Percentiles rank a stretch among this genome's conserved stretches.
Conservation (phyloP, 306 rosid genomes). For the Myrica gale region DNA sequence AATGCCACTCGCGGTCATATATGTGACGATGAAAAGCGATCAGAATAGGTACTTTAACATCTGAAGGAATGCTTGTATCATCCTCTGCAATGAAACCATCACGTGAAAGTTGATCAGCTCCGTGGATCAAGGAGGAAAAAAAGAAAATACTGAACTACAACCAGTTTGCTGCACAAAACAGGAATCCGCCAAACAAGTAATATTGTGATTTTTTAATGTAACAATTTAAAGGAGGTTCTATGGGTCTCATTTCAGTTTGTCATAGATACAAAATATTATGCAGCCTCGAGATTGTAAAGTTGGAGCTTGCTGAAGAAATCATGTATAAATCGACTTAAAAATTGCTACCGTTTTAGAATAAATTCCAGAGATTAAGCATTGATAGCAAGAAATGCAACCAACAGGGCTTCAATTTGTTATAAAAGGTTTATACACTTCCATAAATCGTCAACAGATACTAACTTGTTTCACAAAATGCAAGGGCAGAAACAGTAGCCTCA, state of each 20-base stretch:
- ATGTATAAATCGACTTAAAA: neutral
- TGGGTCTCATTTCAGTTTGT: neutral
- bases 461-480: neutral
- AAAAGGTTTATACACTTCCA: neutral
- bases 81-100: slow-evolving; percentile 66
- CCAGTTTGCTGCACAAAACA: neutral
- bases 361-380: neutral
- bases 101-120: slow-evolving; percentile 7
- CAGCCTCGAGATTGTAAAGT: neutral
- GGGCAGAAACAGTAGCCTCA: neutral
- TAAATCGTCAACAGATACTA: neutral
- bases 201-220: neutral
- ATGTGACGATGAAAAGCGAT: slow-evolving; percentile 70
- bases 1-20: slow-evolving; percentile 81
- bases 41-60: slow-evolving; percentile 87
- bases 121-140: neutral
- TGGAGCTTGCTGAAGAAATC: neutral
- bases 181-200: neutral
- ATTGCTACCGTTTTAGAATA: neutral
- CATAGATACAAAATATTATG: neutral
- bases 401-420: neutral
- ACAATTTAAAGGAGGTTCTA: neutral
- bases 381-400: neutral
- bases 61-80: slow-evolving; percentile 74
- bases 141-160: neutral